Evolutionary conservation across 2,329 filamentous ascomycete species (phyloP).

Genomic region (Epichloe festucae): DNA sequence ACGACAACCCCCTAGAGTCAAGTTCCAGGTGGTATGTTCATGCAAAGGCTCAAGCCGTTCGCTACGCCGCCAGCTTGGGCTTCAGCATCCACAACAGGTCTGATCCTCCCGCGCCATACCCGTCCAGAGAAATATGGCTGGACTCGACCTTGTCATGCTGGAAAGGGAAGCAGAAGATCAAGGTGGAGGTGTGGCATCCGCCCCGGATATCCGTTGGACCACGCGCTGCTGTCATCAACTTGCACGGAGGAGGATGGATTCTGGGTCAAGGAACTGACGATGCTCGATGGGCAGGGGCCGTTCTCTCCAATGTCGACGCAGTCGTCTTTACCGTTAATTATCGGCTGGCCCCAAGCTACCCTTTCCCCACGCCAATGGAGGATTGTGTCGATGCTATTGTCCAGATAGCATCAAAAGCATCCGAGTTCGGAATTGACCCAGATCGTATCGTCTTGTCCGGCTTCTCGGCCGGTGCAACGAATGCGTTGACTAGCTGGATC

Average conservation of each 20-base stretch:
- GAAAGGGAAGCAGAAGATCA: slow-evolving; percentile 26
- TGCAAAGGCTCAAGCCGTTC: slow-evolving; percentile 29
- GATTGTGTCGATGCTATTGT: slow-evolving; percentile 51
- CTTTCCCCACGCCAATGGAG: slow-evolving; percentile 52
- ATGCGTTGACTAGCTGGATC: slow-evolving; percentile 35
- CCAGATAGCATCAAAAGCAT: slow-evolving; percentile 44
- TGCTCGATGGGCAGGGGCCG: slow-evolving; percentile 43
- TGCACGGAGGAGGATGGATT: slow-evolving; percentile 56
- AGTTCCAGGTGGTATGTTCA: slow-evolving; percentile 30
- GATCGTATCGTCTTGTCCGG: slow-evolving; percentile 45
- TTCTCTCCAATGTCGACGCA: slow-evolving; percentile 38
- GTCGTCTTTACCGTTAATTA: slow-evolving; percentile 55
- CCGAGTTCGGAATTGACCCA: slow-evolving; percentile 44
- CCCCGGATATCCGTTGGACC: slow-evolving; percentile 19
- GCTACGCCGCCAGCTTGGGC: slow-evolving; percentile 30
- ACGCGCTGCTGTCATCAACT: slow-evolving; percentile 48
- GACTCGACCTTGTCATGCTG: slow-evolving; percentile 28
- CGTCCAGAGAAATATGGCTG: slow-evolving; percentile 26
- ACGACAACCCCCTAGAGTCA: slow-evolving; percentile 30
- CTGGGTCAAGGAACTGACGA: slow-evolving; percentile 51
- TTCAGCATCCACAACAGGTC: slow-evolving; percentile 30
- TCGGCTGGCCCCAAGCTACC: slow-evolving; percentile 50
- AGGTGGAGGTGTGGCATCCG: slow-evolving; percentile 34
- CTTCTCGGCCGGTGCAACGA: slow-evolving; percentile 50
- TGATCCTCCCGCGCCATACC: slow-evolving; percentile 25